These are phyloP conservation scores for Hemisphaericaspora subhashii DNA, from an alignment of 1,139 yeast genomes.

Conservation along the genomic window DNA sequence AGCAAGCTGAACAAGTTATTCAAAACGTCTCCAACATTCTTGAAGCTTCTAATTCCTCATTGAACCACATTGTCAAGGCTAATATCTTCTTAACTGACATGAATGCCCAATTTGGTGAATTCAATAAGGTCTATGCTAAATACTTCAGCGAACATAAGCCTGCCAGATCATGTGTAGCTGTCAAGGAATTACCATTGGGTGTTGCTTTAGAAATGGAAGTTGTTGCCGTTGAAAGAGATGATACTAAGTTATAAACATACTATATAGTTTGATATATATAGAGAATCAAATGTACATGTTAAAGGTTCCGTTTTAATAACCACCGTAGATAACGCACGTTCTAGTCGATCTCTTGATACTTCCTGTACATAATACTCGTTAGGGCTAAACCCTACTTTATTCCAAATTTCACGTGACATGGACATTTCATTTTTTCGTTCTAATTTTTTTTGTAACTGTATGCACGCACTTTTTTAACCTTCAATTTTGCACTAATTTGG, in stretches of 20 bases:
- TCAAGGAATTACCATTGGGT: constrained; percentile 80
- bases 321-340: too few species aligned
- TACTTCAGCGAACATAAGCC: constrained; percentile 84
- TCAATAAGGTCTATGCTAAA: constrained; percentile 80
- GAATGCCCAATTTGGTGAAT: constrained; percentile 68
- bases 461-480: too few species aligned
- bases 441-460: too few species aligned
- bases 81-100: constrained; percentile 88
- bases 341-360: too few species aligned
- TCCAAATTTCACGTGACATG: not conserved
- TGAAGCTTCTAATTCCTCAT: constrained; percentile 78
- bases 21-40: constrained; percentile 74
- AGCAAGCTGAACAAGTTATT: constrained; percentile 82
- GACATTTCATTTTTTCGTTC: too few species aligned
- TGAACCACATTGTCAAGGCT: constrained; percentile 81
- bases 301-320: too few species aligned
- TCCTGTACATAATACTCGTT: too few species aligned
- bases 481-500: too few species aligned
- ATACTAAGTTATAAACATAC: constrained; percentile 33
- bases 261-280: not conserved
- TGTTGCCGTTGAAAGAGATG: constrained; percentile 65
- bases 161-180: constrained; percentile 95
- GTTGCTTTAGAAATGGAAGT: constrained; percentile 76
- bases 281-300: not conserved
- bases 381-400: too few species aligned